A percentile compares a stretch with the other conserved stretches of the same genome.
phyloP scores from a whole-genome alignment of 306 rosid species.

The Cajanus cajan region DNA sequence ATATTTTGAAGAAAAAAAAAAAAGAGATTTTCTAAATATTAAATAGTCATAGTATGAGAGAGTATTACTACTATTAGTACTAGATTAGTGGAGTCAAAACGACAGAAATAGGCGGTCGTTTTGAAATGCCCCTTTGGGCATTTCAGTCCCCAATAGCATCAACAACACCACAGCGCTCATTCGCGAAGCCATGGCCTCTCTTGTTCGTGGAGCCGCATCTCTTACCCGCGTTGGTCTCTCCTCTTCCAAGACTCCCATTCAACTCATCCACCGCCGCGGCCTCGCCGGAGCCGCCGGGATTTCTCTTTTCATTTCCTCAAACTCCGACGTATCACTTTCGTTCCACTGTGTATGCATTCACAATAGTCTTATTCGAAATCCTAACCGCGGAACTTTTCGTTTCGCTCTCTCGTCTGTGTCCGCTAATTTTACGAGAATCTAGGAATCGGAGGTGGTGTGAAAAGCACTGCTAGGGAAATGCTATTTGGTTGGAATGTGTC shows the following conservation, averaged over 20 bases:
- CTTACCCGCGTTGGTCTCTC: conserved; percentile 53
- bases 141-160: background rate
- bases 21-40: no score
- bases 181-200: conserved; percentile 60
- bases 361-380: background rate
- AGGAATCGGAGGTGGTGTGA: background rate
- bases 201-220: conserved; percentile 72
- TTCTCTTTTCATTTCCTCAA: background rate
- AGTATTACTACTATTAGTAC: no score
- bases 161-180: background rate
- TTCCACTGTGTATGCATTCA: background rate
- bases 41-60: no score
- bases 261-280: conserved; percentile 68
- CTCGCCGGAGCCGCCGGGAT: conserved; percentile 63
- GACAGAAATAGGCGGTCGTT: conserved; percentile 13
- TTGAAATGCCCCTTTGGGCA: background rate
- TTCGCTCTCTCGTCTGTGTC: background rate
- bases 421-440: background rate
- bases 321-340: background rate
- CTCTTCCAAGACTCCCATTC: conserved; percentile 45
- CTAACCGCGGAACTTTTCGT: background rate
- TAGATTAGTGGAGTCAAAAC: background rate
- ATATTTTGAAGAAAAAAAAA: no score
- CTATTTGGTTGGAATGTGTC: background rate
- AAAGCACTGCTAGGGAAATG: background rate